A percentile compares a stretch with the other conserved stretches of the same genome.
These are phyloP conservation scores for Dactylellina haptotyla DNA, from an alignment of 2,329 filamentous ascomycete species.

Conservation along the genomic window DNA sequence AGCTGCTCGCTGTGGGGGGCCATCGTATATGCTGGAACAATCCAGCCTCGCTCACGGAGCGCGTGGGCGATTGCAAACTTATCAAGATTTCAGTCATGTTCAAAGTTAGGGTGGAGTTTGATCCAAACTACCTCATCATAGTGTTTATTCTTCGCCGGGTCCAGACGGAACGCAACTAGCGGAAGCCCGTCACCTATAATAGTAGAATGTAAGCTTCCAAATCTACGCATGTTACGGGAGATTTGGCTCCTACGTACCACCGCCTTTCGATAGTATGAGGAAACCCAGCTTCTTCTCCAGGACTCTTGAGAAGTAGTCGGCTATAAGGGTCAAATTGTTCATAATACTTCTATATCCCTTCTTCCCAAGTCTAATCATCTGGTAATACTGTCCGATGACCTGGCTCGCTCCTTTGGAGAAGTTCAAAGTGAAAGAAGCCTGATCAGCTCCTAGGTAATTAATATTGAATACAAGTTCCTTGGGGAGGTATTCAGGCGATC, in stretches of 20 bases:
- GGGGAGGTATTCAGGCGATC: conserved; percentile 81
- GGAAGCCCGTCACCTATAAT: conserved; percentile 73
- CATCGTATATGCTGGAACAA: conserved; percentile 97
- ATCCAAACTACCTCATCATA: conserved; percentile 66
- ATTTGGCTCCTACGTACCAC: conserved; percentile 65
- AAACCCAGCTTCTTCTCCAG: conserved; percentile 78
- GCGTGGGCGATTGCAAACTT: conserved; percentile 84
- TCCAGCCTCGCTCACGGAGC: conserved; percentile 86
- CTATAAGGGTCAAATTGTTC: conserved; percentile 88
- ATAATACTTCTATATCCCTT: conserved; percentile 92
- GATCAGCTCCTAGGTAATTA: conserved; percentile 96
- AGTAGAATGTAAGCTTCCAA: not conserved
- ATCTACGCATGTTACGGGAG: not conserved
- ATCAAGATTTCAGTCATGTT: conserved; percentile 63
- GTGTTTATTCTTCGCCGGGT: conserved; percentile 67
- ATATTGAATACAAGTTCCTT: conserved; percentile 98
- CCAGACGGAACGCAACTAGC: conserved; percentile 86
- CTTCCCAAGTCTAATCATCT: conserved; percentile 93
- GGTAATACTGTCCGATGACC: conserved; percentile 97
- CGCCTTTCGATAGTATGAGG: conserved; percentile 83
- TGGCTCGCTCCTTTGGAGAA: conserved; percentile 96
- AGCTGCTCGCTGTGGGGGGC: conserved; percentile 83
- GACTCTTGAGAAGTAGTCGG: conserved; percentile 82
- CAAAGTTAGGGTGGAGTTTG: not conserved
- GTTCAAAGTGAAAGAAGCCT: conserved; percentile 95